Conservation (phyloP, 306 rosid genomes). For the Fragaria vesca region DNA sequence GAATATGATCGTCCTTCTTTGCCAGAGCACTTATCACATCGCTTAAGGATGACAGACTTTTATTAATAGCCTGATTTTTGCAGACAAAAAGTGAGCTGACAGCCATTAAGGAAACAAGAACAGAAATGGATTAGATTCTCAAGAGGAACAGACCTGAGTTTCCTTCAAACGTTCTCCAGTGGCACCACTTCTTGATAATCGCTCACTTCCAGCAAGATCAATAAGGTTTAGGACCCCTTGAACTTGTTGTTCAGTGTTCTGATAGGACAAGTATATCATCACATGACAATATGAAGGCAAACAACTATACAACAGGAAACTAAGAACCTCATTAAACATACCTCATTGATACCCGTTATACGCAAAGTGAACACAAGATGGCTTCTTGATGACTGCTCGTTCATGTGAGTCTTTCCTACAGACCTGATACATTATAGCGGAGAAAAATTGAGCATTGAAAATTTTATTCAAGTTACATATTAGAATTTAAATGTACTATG, state of each 20-base stretch:
- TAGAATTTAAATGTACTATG: not conserved
- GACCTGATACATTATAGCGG: constrained; percentile 51
- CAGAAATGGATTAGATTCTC: not conserved
- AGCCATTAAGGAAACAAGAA: not conserved
- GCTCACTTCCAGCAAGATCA: constrained; percentile 96
- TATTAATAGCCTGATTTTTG: constrained; percentile 77
- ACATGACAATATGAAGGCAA: constrained; percentile 1
- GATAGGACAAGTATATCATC: constrained; percentile 17
- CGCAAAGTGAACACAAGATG: constrained; percentile 94
- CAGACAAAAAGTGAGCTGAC: constrained; percentile 18
- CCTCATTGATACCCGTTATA: constrained; percentile 85
- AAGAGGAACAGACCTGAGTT: constrained; percentile 66
- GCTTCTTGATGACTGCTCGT: constrained; percentile 95
- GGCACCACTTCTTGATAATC: constrained; percentile 90
- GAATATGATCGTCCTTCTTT: constrained; percentile 90
- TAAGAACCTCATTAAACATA: constrained; percentile 8
- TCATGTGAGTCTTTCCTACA: constrained; percentile 95
- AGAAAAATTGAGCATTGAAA: constrained; percentile 3
- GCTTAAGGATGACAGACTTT: constrained; percentile 77
- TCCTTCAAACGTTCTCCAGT: constrained; percentile 96
- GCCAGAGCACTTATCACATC: constrained; percentile 94
- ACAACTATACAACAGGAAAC: not conserved
- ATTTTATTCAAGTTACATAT: not conserved
- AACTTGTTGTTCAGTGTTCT: constrained; percentile 94
- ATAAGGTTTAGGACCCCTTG: constrained; percentile 90